Base-by-base conservation (phyloP, 2,329 filamentous ascomycete species). In the Alternaria triticimaculans region DNA sequence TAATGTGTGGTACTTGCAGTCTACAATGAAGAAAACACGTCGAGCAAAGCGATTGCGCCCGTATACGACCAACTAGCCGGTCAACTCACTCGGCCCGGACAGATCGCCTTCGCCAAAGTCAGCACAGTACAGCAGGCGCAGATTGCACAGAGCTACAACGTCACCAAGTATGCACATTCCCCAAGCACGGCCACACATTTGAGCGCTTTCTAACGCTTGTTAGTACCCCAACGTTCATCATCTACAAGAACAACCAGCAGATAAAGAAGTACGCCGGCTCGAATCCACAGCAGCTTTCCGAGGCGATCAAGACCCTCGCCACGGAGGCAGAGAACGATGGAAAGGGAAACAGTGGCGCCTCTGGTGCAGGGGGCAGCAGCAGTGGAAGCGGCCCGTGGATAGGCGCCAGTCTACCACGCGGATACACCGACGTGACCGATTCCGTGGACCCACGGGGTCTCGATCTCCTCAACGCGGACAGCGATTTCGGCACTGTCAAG, bases 161-260 rank as follows among this genome's bases (percentile, higher is more conserved):
- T 98, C 75, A 89, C 88, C 20, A 87, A 88, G 81, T 89, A 82
- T 72, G 86, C 80, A 30, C 20, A 55, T 15, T 18, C 45, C 33
- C 44, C 58, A 43, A 48, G 45, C 28, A 56, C 30, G 26, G n/a
- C 28, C 21, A 60, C 14, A 45, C 55, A 33, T 18, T 68, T 72
- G 49, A 64, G 74, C 44, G 9, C 59, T 44, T 20, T 33, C 28
- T 57, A 23, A 53, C 49, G 14, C 37, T 23, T 7, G 5, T 23
- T 20, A 87, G 86, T 68, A 94, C 95, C 77, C 96, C 96, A 9
- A 97, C 94, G n/a, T 97, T 98, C 80, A 87, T 98, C 76, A 87
- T 97, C 75, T 85, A 85, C 84, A 90, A 91, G 72, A 87, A 91
- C 76, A 90, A 89, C 71, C 85, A 88, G 67, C 83, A 89, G 60